Conservation (phyloP, 495 filamentous ascomycete genomes). For the Penicillium bialowiezense region DNA sequence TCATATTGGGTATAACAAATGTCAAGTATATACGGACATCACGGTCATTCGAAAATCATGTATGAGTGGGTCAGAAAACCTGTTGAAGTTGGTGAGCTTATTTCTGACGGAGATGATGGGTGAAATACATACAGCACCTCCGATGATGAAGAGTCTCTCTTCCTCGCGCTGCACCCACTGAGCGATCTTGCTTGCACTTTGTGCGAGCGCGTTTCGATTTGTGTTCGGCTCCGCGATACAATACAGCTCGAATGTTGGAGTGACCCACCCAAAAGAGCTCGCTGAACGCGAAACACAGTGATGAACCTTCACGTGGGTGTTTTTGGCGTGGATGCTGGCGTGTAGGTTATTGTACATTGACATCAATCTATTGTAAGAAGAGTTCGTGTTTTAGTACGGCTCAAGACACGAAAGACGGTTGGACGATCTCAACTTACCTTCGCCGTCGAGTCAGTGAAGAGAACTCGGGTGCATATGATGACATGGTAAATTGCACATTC, state of each 20-base stretch:
- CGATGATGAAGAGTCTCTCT: conserved; percentile 91
- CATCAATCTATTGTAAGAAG: conserved; percentile 57
- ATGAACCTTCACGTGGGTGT: conserved; percentile 79
- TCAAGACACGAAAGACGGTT: too few relatives aligned
- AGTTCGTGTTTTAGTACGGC: too few relatives aligned
- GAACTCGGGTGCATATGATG: conserved; percentile 73
- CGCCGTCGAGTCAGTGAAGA: conserved; percentile 60
- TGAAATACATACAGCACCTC: conserved; percentile 66
- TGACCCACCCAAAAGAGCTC: conserved; percentile 84
- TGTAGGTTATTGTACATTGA: conserved; percentile 83
- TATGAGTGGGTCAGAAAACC: conserved; percentile 20
- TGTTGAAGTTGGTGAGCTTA: conserved; percentile 6
- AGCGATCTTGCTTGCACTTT: conserved; percentile 80
- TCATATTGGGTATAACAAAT: conserved; percentile 9
- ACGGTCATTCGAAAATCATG: not conserved
- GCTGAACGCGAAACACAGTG: conserved; percentile 71
- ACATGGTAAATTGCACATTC: conserved; percentile 96
- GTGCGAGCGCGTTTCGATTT: conserved; percentile 73
- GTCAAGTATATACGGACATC: conserved; percentile 1
- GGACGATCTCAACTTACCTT: conserved; percentile 51
- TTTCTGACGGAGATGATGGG: not conserved
- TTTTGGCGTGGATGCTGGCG: conserved; percentile 75
- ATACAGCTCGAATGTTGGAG: conserved; percentile 88
- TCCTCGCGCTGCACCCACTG: conserved; percentile 90
- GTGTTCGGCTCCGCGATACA: conserved; percentile 81